Conservation (phyloP, 306 rosid species). For the Nissolia schottii region DNA sequence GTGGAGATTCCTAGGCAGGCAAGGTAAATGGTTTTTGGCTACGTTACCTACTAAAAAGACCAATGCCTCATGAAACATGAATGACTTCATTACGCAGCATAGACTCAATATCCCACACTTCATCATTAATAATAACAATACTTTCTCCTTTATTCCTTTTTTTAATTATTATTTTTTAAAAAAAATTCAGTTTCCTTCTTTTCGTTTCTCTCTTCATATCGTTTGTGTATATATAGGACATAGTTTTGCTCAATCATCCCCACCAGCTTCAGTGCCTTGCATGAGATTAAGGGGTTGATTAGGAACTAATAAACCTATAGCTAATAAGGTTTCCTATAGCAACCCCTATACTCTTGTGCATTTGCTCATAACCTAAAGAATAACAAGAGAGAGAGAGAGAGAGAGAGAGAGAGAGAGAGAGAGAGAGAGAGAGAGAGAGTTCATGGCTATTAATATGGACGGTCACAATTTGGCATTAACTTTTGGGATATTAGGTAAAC, state of each 20-base stretch:
- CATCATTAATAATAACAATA: neutral
- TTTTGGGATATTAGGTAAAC: conserved; percentile 73
- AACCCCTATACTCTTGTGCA: conserved; percentile 22
- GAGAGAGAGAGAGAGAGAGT: no score
- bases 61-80: conserved; percentile 36
- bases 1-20: neutral
- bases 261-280: conserved; percentile 17
- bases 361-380: neutral
- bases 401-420: no score
- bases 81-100: conserved; percentile 18
- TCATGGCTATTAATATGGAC: conserved; percentile 34
- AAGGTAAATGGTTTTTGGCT: conserved; percentile 33
- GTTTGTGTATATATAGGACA: conserved; percentile 25
- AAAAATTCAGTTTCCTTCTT: neutral
- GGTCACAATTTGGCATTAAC: conserved; percentile 37
- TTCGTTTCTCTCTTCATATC: neutral
- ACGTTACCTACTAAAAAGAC: conserved; percentile 34
- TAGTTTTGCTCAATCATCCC: neutral
- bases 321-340: neutral
- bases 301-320: neutral
- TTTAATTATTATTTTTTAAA: no score
- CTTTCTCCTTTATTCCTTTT: neutral
- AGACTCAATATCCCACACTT: neutral
- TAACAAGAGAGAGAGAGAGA: neutral
- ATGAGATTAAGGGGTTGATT: conserved; percentile 14